Percentiles rank a stretch among this genome's conserved stretches.
These are phyloP conservation scores for Eucalyptus polyanthemos DNA, from an alignment of 345 rosid genomes.

Conservation along the genomic window DNA sequence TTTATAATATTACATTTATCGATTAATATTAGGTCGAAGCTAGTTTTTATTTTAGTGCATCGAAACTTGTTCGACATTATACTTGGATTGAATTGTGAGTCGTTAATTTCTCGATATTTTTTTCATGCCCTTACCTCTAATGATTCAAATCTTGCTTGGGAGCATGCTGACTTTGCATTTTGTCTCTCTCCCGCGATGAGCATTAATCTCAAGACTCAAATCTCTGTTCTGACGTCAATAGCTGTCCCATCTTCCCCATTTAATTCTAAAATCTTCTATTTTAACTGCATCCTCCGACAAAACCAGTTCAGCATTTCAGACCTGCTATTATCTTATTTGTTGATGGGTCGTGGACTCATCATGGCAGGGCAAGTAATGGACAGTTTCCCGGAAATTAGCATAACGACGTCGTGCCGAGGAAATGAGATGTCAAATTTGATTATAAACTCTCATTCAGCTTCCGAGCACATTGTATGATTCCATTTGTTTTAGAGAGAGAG, in stretches of 20 bases:
- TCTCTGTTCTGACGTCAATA: neutral
- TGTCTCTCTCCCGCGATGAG: too few relatives aligned
- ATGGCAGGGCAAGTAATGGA: neutral
- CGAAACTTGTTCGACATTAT: too few relatives aligned
- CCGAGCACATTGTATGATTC: constrained; percentile 8
- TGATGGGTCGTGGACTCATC: neutral
- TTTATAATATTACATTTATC: too few relatives aligned
- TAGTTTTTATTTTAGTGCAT: too few relatives aligned
- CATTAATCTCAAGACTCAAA: too few relatives aligned
- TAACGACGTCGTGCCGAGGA: neutral
- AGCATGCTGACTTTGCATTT: too few relatives aligned
- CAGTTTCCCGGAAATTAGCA: neutral
- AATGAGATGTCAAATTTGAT: neutral
- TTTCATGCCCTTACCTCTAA: too few relatives aligned
- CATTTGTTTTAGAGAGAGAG: constrained; percentile 1
- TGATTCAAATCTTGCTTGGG: too few relatives aligned
- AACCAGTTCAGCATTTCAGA: neutral
- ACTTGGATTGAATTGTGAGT: too few relatives aligned
- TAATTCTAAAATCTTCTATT: neutral
- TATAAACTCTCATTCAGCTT: neutral
- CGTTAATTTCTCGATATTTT: too few relatives aligned
- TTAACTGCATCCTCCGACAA: neutral
- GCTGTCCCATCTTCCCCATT: neutral
- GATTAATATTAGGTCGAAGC: too few relatives aligned
- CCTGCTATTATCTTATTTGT: neutral